These are phyloP conservation scores for Porphyrellus cyaneotinctus DNA, from an alignment of 768 basidiomycete genomes.

Conservation along the genomic window DNA sequence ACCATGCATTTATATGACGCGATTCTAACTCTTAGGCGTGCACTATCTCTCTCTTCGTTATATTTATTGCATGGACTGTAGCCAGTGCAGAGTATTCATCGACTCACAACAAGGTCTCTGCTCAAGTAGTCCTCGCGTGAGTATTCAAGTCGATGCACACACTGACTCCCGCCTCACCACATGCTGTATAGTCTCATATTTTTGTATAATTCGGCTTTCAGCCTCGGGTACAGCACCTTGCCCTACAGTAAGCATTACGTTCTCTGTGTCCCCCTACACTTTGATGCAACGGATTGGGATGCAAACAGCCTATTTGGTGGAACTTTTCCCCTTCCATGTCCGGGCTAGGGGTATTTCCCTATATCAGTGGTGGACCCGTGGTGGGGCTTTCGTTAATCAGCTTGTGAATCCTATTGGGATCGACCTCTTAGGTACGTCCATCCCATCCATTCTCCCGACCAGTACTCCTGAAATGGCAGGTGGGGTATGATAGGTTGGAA, in stretches of 20 bases:
- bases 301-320: constrained; percentile 51
- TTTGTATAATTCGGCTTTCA: constrained; percentile 5
- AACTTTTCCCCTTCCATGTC: constrained; percentile 60
- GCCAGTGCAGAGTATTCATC: constrained; percentile 20
- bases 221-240: not conserved
- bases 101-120: constrained; percentile 1
- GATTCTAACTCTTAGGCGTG: not conserved
- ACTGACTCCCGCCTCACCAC: not conserved
- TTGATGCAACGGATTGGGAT: too few relatives aligned
- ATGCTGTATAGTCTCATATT: constrained; percentile 9
- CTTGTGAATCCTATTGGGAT: constrained; percentile 21
- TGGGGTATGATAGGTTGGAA: not conserved
- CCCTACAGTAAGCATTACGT: not conserved
- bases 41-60: constrained; percentile 11
- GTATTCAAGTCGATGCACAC: not conserved
- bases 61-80: constrained; percentile 16
- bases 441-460: too few relatives aligned
- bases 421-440: constrained; percentile 4
- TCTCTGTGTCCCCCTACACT: too few relatives aligned
- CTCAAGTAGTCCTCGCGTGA: constrained; percentile 13
- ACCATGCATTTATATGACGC: too few relatives aligned
- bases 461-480: too few relatives aligned
- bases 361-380: constrained; percentile 57
- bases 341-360: constrained; percentile 59
- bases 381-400: constrained; percentile 14